Conservation (phyloP, 2,329 filamentous ascomycete species). For the Mycocentrospora acerina region DNA sequence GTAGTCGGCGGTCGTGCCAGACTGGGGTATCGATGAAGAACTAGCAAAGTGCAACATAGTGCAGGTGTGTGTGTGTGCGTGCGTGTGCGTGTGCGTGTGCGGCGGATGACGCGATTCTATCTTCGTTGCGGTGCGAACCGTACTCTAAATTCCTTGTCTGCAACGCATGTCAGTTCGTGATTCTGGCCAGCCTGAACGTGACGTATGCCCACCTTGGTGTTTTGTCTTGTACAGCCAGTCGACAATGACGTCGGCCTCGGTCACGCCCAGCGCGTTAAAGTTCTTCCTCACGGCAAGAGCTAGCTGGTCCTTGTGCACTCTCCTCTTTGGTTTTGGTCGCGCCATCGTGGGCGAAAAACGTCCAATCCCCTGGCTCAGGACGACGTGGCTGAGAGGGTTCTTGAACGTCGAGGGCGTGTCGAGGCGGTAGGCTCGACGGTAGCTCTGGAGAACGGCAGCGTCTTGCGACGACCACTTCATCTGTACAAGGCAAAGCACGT, state of each 20-base stretch:
- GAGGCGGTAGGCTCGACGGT: conserved; percentile 73
- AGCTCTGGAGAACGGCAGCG: conserved; percentile 68
- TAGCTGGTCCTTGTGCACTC: conserved; percentile 72
- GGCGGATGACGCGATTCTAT: conserved; percentile 18
- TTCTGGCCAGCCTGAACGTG: neutral
- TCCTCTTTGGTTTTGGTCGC: conserved; percentile 61
- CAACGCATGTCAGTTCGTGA: conserved; percentile 6
- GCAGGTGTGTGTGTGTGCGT: conserved; percentile 6
- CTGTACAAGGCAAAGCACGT: conserved; percentile 29
- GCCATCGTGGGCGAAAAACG: conserved; percentile 76
- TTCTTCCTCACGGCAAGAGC: conserved; percentile 75
- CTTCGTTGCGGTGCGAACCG: conserved; percentile 45
- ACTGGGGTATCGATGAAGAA: conserved; percentile 39
- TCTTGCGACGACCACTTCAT: conserved; percentile 70
- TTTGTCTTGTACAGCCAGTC: conserved; percentile 73
- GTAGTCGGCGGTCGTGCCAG: conserved; percentile 21
- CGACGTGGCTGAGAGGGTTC: conserved; percentile 51
- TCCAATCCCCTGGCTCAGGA: conserved; percentile 63
- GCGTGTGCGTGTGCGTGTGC: conserved; percentile 11
- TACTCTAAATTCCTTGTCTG: conserved; percentile 52
- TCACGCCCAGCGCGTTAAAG: conserved; percentile 77
- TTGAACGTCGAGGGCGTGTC: conserved; percentile 70
- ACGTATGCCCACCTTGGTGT: conserved; percentile 52
- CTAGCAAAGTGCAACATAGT: conserved; percentile 29
- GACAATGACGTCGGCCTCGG: conserved; percentile 81